phyloP scores from a whole-genome alignment of 1,139 yeast genomes.

The Pichia sp. region DNA sequence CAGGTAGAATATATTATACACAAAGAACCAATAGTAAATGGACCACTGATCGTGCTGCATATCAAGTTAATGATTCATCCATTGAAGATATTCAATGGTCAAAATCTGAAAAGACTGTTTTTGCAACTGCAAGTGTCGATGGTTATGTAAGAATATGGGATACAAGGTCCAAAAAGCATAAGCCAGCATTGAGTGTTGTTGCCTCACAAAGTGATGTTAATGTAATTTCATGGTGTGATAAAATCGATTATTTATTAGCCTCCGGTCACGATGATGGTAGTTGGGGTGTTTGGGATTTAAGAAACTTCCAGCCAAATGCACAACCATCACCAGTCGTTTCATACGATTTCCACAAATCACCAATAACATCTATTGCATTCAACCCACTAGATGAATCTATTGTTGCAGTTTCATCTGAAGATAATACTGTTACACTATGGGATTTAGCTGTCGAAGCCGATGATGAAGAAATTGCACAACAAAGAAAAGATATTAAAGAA shows the following conservation, averaged over 20 bases:
- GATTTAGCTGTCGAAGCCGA: conserved; percentile 96
- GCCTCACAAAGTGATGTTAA: conserved; percentile 88
- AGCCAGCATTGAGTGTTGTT: conserved; percentile 78
- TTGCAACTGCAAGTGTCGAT: conserved; percentile 89
- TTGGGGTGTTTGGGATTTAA: conserved; percentile 98
- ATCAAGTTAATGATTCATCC: conserved; percentile 61
- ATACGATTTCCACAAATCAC: conserved; percentile 89
- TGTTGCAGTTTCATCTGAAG: conserved; percentile 92
- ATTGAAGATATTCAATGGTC: conserved; percentile 98
- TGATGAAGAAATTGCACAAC: conserved; percentile 85
- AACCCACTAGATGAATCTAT: conserved; percentile 94
- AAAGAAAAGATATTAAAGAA: conserved; percentile 65
- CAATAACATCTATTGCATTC: conserved; percentile 89
- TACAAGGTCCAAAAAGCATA: conserved; percentile 84
- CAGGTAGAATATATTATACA: conserved; percentile 77
- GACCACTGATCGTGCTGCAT: conserved; percentile 83
- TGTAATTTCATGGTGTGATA: conserved; percentile 92
- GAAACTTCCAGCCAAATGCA: conserved; percentile 60
- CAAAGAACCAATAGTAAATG: conserved; percentile 72
- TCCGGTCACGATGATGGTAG: conserved; percentile 96
- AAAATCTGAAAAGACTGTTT: conserved; percentile 82
- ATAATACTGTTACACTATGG: conserved; percentile 95
- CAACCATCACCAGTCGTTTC: conserved; percentile 69
- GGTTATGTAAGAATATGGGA: conserved; percentile 96
- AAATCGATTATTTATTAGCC: conserved; percentile 79